Percentiles rank a stretch among this genome's conserved stretches.
Evolutionary conservation across 2,329 filamentous ascomycete species (phyloP).

Genomic region (Aspergillus quadricinctus): DNA sequence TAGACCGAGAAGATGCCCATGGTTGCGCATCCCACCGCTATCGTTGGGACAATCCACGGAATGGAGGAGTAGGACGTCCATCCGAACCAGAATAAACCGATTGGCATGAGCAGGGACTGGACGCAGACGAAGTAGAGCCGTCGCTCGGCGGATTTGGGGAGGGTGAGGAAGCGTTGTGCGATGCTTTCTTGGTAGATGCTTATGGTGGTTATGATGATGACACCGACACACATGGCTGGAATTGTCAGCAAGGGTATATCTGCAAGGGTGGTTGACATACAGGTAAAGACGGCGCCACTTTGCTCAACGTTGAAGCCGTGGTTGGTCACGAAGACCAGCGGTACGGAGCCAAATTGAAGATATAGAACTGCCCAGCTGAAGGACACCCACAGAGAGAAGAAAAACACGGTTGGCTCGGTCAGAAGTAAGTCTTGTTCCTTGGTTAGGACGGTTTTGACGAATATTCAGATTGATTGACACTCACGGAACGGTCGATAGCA

Average conservation of each 20-base stretch:
- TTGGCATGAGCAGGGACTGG: constrained; percentile 68
- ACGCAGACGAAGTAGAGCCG: constrained; percentile 81
- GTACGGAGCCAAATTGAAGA: constrained; percentile 74
- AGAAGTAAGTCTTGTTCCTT: constrained; percentile 48
- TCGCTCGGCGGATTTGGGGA: constrained; percentile 60
- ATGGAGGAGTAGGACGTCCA: constrained; percentile 61
- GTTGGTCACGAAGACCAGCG: constrained; percentile 66
- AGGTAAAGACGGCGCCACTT: constrained; percentile 66
- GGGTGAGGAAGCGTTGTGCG: constrained; percentile 48
- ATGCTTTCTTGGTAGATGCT: constrained; percentile 70
- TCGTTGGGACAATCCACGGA: constrained; percentile 67
- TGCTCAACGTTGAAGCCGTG: constrained; percentile 66
- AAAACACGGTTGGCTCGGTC: constrained; percentile 60
- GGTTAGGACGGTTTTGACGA: neutral
- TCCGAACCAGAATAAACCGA: constrained; percentile 77
- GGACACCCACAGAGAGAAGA: constrained; percentile 83
- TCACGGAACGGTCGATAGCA: constrained; percentile 69
- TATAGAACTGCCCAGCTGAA: constrained; percentile 91
- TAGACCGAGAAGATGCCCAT: constrained; percentile 86
- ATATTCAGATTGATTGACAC: constrained; percentile 15
- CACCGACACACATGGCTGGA: constrained; percentile 64
- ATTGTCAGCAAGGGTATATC: neutral
- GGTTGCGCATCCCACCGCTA: constrained; percentile 69
- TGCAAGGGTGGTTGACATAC: constrained; percentile 19
- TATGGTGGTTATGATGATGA: constrained; percentile 61